Conservation (phyloP, 768 basidiomycete species). For the Termitomyces sp. region DNA sequence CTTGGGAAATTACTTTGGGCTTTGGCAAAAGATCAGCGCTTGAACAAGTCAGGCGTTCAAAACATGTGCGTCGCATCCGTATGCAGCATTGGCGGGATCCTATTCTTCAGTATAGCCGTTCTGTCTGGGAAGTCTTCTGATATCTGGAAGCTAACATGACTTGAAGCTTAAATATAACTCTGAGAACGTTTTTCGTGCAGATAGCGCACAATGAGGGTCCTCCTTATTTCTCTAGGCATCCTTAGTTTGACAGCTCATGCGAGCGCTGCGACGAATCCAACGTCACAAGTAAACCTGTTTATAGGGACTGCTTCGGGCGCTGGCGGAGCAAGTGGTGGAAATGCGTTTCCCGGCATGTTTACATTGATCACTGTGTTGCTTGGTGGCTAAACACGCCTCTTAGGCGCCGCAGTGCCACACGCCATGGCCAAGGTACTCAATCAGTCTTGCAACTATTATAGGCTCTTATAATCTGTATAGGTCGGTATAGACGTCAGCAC, state of each 20-base stretch:
- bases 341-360: slow-evolving; percentile 42
- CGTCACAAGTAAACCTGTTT: slow-evolving; percentile 47
- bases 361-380: background rate
- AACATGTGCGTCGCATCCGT: slow-evolving; percentile 4
- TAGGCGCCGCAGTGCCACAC: slow-evolving; percentile 44
- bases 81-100: background rate
- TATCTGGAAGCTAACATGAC: background rate
- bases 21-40: background rate
- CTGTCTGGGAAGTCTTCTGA: background rate
- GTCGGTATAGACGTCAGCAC: slow-evolving; percentile 50
- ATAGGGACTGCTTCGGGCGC: slow-evolving; percentile 46
- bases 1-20: background rate
- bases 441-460: background rate
- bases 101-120: background rate
- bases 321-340: slow-evolving; percentile 42
- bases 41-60: background rate
- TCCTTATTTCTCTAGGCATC: background rate
- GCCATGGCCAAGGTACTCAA: slow-evolving; percentile 48
- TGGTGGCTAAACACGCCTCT: background rate
- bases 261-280: slow-evolving; percentile 26
- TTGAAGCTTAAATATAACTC: background rate
- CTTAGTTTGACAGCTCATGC: background rate
- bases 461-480: slow-evolving; percentile 21
- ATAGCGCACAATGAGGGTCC: background rate
- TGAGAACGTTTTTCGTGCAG: background rate